Evolutionary conservation across 768 basidiomycete genomes (phyloP).

Genomic region (Fomitopsis serialis): DNA sequence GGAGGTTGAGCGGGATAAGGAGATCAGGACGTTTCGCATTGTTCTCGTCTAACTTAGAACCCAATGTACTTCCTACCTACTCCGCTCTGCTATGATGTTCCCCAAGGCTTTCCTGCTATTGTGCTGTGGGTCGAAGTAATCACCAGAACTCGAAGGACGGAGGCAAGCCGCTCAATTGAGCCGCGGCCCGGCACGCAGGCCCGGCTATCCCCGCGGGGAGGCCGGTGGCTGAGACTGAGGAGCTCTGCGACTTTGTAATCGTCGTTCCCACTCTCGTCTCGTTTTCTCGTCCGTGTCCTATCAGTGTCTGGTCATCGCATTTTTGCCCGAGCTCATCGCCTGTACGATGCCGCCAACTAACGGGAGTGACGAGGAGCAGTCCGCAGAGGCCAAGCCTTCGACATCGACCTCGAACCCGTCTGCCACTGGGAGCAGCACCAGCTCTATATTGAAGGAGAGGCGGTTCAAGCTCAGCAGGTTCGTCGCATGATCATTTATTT

Average conservation of each 20-base stretch:
- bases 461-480: slow-evolving; percentile 87
- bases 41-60: no score
- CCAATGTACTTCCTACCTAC: no score
- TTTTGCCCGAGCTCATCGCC: background rate
- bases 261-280: no score
- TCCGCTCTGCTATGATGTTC: background rate
- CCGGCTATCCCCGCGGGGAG: background rate
- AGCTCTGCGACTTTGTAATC: background rate
- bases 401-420: background rate
- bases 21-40: no score
- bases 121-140: background rate
- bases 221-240: background rate
- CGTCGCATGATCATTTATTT: slow-evolving; percentile 12
- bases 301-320: background rate
- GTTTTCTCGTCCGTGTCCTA: background rate
- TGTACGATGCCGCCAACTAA: background rate
- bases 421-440: background rate
- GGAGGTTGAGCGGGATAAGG: background rate
- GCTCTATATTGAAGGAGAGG: slow-evolving; percentile 58
- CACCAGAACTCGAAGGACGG: background rate
- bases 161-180: background rate
- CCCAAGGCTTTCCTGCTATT: background rate
- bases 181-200: background rate
- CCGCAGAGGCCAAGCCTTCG: slow-evolving; percentile 1
- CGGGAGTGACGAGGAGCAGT: background rate